phyloP scores from a whole-genome alignment of 2,329 filamentous ascomycete species.

The Rhytidhysteron rufulum region DNA sequence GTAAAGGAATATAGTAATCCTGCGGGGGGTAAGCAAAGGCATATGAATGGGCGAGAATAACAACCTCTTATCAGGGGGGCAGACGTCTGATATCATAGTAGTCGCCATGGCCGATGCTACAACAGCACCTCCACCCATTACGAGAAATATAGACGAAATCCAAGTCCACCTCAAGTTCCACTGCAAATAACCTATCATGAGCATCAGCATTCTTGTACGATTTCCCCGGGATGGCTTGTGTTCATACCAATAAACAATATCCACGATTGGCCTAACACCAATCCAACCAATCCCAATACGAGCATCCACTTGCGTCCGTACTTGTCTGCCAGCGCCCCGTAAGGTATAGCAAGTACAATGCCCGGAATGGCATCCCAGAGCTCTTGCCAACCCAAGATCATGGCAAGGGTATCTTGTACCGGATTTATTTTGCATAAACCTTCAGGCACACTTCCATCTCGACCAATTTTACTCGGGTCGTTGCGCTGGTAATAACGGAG shows the following conservation, averaged over 20 bases:
- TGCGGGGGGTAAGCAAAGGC: too few relatives aligned
- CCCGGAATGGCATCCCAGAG: conserved; percentile 44
- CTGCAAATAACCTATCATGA: conserved; percentile 31
- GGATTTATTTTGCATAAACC: conserved; percentile 48
- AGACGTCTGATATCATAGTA: conserved; percentile 52
- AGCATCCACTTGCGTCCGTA: conserved; percentile 46
- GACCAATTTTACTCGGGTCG: conserved; percentile 42
- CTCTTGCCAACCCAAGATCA: conserved; percentile 49
- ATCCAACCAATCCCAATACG: conserved; percentile 39
- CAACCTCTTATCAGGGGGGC: conserved; percentile 42
- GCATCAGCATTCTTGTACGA: too few relatives aligned
- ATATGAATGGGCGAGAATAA: conserved; percentile 13
- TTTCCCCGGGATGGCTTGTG: too few relatives aligned
- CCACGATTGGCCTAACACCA: conserved; percentile 32
- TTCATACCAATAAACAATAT: conserved; percentile 28
- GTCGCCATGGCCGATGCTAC: conserved; percentile 46
- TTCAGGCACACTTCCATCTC: conserved; percentile 43
- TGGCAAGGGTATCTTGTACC: conserved; percentile 48
- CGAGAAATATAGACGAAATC: conserved; percentile 43
- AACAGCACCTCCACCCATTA: conserved; percentile 47
- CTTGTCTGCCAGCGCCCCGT: conserved; percentile 48
- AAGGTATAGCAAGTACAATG: conserved; percentile 47
- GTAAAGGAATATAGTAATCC: conserved; percentile 23
- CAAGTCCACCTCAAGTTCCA: conserved; percentile 47
- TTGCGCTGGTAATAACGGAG: conserved; percentile 40